A percentile compares a stretch with the other conserved stretches of the same genome.
Evolutionary conservation across 169 alveolate species (phyloP).

Genomic region (Plasmodium vivax): DNA sequence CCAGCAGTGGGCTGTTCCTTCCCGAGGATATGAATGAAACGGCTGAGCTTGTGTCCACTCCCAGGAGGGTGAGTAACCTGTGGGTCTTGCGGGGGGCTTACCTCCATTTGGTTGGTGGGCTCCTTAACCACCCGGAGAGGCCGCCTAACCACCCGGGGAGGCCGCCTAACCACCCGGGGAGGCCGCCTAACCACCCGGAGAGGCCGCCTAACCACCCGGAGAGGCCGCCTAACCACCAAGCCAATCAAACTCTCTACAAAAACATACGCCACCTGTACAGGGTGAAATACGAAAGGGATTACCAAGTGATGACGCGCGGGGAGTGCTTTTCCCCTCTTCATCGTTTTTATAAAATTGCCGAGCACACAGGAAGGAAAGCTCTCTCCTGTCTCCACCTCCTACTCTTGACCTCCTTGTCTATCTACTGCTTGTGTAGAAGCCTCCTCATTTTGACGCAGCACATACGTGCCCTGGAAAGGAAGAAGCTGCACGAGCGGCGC

Average conservation of each 20-base stretch:
- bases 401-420: background rate
- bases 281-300: conserved; percentile 26
- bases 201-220: background rate
- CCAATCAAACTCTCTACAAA: conserved; percentile 2
- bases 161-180: background rate
- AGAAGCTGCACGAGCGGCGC: background rate
- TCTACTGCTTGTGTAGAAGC: conserved; percentile 19
- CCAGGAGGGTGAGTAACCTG: background rate
- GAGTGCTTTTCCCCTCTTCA: background rate
- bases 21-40: background rate
- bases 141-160: background rate
- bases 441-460: conserved; percentile 4
- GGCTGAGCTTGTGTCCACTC: background rate
- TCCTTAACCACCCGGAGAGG: background rate
- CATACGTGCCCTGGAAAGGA: conserved; percentile 11
- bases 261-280: conserved; percentile 19
- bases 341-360: background rate
- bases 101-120: background rate
- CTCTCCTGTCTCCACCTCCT: conserved; percentile 15
- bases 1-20: background rate
- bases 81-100: background rate
- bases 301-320: conserved; percentile 15
- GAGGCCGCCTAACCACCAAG: background rate
- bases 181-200: background rate
- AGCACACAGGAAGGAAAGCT: background rate